These are phyloP conservation scores for Podospora sp. DNA, from an alignment of 495 filamentous ascomycete genomes.

Conservation along the genomic window DNA sequence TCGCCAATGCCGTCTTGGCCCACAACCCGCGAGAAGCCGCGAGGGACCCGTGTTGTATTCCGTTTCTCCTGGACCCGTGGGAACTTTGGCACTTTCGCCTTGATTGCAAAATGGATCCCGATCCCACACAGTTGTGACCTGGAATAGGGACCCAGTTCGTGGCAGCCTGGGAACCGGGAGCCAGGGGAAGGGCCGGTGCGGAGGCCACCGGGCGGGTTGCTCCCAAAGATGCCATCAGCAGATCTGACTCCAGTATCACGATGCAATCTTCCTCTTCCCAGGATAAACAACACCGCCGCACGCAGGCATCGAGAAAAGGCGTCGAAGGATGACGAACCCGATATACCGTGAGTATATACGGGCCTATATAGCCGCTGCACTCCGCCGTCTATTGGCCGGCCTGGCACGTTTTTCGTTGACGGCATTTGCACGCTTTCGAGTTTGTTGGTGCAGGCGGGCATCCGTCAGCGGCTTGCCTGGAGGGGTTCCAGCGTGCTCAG, in stretches of 20 bases:
- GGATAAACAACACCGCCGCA: not conserved
- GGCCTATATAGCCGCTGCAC: conserved; percentile 6
- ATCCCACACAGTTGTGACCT: not conserved
- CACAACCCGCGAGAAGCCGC: not conserved
- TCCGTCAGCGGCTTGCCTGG: conserved; percentile 7
- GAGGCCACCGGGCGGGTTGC: not conserved
- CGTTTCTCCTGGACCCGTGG: not conserved
- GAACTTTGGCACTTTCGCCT: conserved; percentile 1
- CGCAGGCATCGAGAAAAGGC: conserved; percentile 4
- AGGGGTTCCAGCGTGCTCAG: not conserved
- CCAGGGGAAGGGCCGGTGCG: not conserved
- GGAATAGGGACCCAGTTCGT: not conserved
- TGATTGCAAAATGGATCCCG: not conserved
- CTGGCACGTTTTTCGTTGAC: conserved; percentile 6
- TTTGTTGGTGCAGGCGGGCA: not conserved
- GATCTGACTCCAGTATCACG: not conserved
- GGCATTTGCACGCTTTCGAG: not conserved
- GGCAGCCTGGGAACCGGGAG: conserved; percentile 11
- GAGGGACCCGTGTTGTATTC: not conserved
- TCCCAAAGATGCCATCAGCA: conserved; percentile 7
- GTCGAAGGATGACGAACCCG: conserved; percentile 8
- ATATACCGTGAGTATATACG: conserved; percentile 7
- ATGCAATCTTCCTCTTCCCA: not conserved
- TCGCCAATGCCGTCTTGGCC: conserved; percentile 11
- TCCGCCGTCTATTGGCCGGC: not conserved